Evolutionary conservation across 208 protist species (phyloP).

Genomic region (Trichomonas vaginalis): DNA sequence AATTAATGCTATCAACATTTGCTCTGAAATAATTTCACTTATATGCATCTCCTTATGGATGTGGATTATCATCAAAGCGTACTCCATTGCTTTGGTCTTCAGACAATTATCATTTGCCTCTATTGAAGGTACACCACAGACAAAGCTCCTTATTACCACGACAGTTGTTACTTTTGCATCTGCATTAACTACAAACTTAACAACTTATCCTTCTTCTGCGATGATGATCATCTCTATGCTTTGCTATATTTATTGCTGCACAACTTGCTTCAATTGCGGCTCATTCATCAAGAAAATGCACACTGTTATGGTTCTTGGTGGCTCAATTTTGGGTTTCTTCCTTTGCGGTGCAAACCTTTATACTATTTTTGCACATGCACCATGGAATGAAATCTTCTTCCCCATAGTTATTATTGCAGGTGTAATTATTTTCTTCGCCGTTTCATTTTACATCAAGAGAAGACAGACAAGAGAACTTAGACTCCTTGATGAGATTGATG

Average conservation of each 20-base stretch:
- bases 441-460: neutral
- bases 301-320: neutral
- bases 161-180: neutral
- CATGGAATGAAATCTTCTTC: neutral
- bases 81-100: neutral
- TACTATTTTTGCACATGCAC: neutral
- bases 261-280: neutral
- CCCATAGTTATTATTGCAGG: neutral
- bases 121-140: neutral
- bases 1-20: neutral
- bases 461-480: neutral
- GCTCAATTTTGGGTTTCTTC: neutral
- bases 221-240: neutral
- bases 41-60: neutral
- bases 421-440: neutral
- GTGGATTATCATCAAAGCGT: neutral
- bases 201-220: neutral
- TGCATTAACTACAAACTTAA: neutral
- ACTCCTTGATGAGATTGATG: neutral
- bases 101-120: neutral
- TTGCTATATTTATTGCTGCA: neutral
- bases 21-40: neutral
- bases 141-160: neutral
- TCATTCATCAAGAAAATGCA: neutral
- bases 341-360: neutral